phyloP scores from a whole-genome alignment of 768 basidiomycete genomes.

The Suillus luteus region DNA sequence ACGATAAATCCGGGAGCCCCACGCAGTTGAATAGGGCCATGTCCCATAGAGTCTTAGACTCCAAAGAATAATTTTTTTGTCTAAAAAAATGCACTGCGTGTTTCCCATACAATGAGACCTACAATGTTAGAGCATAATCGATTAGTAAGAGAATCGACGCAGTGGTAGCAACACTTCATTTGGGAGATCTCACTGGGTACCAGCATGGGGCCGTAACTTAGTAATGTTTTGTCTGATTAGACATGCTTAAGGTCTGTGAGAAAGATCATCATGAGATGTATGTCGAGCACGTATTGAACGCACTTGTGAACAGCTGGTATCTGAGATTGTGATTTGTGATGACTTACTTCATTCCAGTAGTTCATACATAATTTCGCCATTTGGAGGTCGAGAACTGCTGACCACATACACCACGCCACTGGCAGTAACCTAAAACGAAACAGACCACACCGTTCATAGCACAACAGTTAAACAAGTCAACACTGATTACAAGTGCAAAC shows the following conservation, averaged over 20 bases:
- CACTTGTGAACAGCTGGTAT: neutral
- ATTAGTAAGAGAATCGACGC: neutral
- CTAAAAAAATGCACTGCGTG: neutral
- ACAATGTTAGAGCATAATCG: neutral
- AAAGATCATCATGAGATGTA: no score
- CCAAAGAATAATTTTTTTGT: no score
- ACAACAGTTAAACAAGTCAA: neutral
- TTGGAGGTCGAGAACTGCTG: neutral
- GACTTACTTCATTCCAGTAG: neutral
- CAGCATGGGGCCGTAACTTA: neutral
- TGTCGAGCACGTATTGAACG: neutral
- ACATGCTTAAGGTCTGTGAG: no score
- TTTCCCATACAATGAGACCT: neutral
- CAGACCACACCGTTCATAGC: neutral
- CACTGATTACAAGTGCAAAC: neutral
- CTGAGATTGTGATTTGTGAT: neutral
- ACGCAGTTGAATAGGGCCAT: no score
- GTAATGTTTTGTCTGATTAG: neutral
- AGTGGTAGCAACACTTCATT: neutral
- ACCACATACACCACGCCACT: neutral
- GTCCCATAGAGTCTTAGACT: no score
- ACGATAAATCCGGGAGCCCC: no score
- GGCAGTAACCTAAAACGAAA: neutral
- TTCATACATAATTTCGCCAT: neutral
- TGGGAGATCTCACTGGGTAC: neutral